A percentile compares a stretch with the other conserved stretches of the same genome.
These are phyloP conservation scores for Coelastrella sp. DNA, from an alignment of 139 green algal species.

Conservation along the genomic window DNA sequence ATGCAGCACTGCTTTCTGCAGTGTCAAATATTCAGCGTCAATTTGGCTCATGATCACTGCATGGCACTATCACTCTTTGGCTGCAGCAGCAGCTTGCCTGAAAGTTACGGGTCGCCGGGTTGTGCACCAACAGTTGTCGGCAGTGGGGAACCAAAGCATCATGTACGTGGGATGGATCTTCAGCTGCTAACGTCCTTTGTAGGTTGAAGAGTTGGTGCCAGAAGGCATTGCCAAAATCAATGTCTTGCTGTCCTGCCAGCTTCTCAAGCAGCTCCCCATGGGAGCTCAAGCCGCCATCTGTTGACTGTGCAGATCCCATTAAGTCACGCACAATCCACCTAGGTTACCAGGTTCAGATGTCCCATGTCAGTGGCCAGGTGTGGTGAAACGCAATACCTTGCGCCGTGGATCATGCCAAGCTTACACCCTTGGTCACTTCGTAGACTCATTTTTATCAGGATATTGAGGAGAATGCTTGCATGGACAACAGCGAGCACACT, in stretches of 20 bases:
- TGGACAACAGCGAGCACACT: too few relatives aligned
- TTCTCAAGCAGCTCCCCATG: slow-evolving; percentile 56
- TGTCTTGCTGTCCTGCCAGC: slow-evolving; percentile 52
- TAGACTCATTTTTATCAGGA: too few relatives aligned
- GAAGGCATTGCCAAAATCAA: slow-evolving; percentile 53
- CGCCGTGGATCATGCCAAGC: not conserved
- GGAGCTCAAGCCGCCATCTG: not conserved
- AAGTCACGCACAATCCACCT: not conserved
- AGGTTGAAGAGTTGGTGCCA: slow-evolving; percentile 69
- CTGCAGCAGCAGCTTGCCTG: slow-evolving; percentile 51
- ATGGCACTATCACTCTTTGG: not conserved
- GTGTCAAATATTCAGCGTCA: not conserved
- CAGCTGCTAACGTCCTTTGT: slow-evolving; percentile 54
- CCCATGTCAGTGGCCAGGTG: not conserved
- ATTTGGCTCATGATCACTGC: not conserved
- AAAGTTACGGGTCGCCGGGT: slow-evolving; percentile 77
- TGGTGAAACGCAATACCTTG: not conserved
- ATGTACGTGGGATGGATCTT: slow-evolving; percentile 58
- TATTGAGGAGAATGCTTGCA: too few relatives aligned
- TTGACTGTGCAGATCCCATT: not conserved
- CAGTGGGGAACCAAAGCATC: slow-evolving; percentile 46
- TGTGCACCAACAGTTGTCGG: slow-evolving; percentile 74
- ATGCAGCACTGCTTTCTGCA: slow-evolving; percentile 74
- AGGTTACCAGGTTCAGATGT: too few relatives aligned
- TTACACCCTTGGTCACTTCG: too few relatives aligned